Percentiles rank a stretch among this genome's conserved stretches.
Conservation (phyloP, 1,139 yeast species). For the Hyphopichia buzzinii region DNA sequence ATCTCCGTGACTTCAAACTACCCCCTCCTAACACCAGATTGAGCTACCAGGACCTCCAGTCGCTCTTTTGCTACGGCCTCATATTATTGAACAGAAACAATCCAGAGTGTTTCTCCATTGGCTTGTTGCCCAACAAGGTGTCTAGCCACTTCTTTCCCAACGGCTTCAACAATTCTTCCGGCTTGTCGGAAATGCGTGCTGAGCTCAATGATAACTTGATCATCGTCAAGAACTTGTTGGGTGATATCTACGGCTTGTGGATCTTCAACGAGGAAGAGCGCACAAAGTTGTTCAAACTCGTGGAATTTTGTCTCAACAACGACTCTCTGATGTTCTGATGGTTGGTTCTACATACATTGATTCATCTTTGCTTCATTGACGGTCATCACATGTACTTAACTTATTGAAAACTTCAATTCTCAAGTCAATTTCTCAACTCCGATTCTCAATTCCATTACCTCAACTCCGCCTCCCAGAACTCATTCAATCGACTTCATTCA, state of each 20-base stretch:
- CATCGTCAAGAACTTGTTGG: slow-evolving; percentile 71
- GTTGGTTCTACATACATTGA: too few species aligned
- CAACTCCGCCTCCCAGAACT: too few species aligned
- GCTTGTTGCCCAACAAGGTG: slow-evolving; percentile 62
- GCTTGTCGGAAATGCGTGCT: slow-evolving; percentile 59
- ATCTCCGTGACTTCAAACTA: slow-evolving; percentile 55
- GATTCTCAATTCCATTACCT: too few species aligned
- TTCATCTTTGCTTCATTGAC: too few species aligned
- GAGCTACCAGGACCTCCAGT: slow-evolving; percentile 40
- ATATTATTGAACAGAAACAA: slow-evolving; percentile 72
- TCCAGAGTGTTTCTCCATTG: slow-evolving; percentile 78
- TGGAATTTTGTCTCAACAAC: slow-evolving; percentile 54
- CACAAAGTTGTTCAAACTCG: slow-evolving; percentile 53
- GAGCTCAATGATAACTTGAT: slow-evolving; percentile 79
- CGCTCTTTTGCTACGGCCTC: slow-evolving; percentile 71
- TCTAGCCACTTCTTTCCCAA: slow-evolving; percentile 41
- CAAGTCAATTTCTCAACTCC: too few species aligned
- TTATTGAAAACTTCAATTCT: too few species aligned
- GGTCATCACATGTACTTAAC: too few species aligned
- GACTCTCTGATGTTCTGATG: slow-evolving; percentile 18
- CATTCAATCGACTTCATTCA: too few species aligned
- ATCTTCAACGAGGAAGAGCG: slow-evolving; percentile 77
- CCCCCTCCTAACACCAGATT: slow-evolving; percentile 25
- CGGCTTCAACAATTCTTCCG: slow-evolving; percentile 36
- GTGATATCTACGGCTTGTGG: slow-evolving; percentile 89